Percentiles rank a stretch among this genome's conserved stretches.
Evolutionary conservation across 129 eudicot species (phyloP).

Genomic region (Flaveria sonorensis): DNA sequence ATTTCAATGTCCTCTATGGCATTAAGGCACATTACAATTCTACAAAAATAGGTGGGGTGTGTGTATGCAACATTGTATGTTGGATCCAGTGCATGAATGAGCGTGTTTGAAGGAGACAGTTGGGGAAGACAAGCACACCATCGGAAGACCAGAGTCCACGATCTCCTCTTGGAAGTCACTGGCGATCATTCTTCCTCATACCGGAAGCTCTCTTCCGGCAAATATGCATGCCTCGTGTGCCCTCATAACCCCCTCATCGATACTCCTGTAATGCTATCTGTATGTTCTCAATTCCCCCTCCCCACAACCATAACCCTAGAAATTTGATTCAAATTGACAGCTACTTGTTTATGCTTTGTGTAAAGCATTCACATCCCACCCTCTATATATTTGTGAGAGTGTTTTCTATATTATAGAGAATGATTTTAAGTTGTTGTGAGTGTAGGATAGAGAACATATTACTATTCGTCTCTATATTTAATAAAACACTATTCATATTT

Average conservation of each 20-base stretch:
- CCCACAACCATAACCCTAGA: slow-evolving; percentile 13
- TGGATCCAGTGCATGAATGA: no score
- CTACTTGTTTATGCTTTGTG: neutral
- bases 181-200: slow-evolving; percentile 38
- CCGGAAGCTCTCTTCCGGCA: slow-evolving; percentile 55
- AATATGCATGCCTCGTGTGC: slow-evolving; percentile 74
- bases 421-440: no score
- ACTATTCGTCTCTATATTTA: no score
- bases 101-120: slow-evolving; percentile 78
- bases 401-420: no score
- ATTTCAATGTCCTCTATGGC: no score
- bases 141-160: slow-evolving; percentile 65
- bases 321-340: neutral
- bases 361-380: no score
- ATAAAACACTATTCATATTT: no score
- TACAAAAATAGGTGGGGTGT: no score
- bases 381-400: no score
- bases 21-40: no score
- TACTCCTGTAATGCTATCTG: slow-evolving; percentile 58
- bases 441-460: no score
- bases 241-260: slow-evolving; percentile 66
- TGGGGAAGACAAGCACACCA: slow-evolving; percentile 69
- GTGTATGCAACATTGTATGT: no score
- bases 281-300: slow-evolving; percentile 27
- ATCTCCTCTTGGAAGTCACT: slow-evolving; percentile 48